Percentiles rank a stretch among this genome's conserved stretches.
Evolutionary conservation across 768 basidiomycete species (phyloP).

Genomic region (Clitopilus hobsonii): DNA sequence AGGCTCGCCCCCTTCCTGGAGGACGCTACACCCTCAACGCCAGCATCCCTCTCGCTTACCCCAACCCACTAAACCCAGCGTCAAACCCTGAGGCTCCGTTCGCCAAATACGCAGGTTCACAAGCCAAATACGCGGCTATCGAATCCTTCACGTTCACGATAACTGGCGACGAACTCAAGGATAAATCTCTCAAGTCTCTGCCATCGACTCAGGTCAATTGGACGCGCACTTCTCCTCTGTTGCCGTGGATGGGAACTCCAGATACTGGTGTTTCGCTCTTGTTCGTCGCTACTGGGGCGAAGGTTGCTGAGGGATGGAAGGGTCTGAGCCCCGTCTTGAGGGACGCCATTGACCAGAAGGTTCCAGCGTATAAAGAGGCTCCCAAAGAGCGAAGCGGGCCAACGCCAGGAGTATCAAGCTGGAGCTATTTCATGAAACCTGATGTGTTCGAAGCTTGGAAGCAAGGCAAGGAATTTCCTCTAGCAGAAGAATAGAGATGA

Average conservation of each 20-base stretch:
- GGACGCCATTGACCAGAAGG: slow-evolving; percentile 6
- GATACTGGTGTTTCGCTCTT: slow-evolving; percentile 7
- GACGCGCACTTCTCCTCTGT: slow-evolving; percentile 11
- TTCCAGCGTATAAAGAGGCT: slow-evolving; percentile 11
- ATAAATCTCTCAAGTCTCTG: slow-evolving; percentile 5
- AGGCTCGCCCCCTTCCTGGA: slow-evolving; percentile 11
- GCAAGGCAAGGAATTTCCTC: slow-evolving; percentile 12
- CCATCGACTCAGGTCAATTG: slow-evolving; percentile 11
- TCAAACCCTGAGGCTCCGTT: slow-evolving; percentile 9
- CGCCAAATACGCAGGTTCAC: slow-evolving; percentile 10
- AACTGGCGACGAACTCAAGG: slow-evolving; percentile 4
- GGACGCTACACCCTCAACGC: slow-evolving; percentile 13
- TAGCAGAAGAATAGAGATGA: slow-evolving; percentile 5
- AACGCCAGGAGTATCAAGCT: slow-evolving; percentile 11
- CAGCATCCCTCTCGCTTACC: slow-evolving; percentile 12
- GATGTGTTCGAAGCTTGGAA: slow-evolving; percentile 14
- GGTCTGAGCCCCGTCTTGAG: slow-evolving; percentile 5
- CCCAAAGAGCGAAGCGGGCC: slow-evolving; percentile 5
- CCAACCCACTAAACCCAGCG: slow-evolving; percentile 16
- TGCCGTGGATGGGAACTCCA: slow-evolving; percentile 13
- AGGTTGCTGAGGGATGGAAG: slow-evolving; percentile 10
- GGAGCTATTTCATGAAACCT: slow-evolving; percentile 15
- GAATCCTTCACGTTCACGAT: slow-evolving; percentile 16
- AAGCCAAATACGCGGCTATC: slow-evolving; percentile 13
- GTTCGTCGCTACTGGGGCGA: slow-evolving; percentile 9